Evolutionary conservation across 352 stramenopile genomes (phyloP), one percentile per base, ranked within the genome.

Genomic region (Globisporangium apiculatum): DNA sequence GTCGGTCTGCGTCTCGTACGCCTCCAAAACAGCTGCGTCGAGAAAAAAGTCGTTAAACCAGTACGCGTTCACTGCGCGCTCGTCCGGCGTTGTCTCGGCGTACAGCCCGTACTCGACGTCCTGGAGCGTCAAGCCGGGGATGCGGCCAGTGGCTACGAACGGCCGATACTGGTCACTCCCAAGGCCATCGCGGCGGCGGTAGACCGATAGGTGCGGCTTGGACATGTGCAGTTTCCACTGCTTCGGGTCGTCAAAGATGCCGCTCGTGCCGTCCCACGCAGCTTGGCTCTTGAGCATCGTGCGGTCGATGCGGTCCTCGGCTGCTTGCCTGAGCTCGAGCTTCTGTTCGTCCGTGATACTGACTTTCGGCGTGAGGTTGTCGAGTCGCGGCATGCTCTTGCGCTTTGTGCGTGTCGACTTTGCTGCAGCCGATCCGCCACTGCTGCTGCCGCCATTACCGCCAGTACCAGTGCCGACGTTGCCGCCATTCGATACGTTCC

Each of bases 21-120:
- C 61, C n/a, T 78, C 60, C n/a, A 91, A 71, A 53, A 91, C 70
- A 2, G 71, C 82, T 1, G 79, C 82, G 58, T 91, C 82, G 35
- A 91, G 55, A 54, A 89, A 89, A 57, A 76, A 73, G 40, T 89
- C 79, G 9, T 72, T 64, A 57, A 73, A 85, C 49, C 86, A 55
- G 52, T 85, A 79, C 3, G 81, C 78, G 50, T 67, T 77, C 15
- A 76, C 58, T 1, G 79, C 77, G 45, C 81, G 79, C 65, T 89
- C 75, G 55, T 88, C 75, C 9, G 74, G 69, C 47, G 81, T 91
- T 52, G 76, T 89, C 51, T 89, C 81, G 14, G 69, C 73, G 58
- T 89, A 86, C 48, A 83, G 72, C 36, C 79, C 76, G 58, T 88
- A 89, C 62, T 83, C 76, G 45, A 89, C 57, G 54, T 91, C 76